phyloP scores from a whole-genome alignment of 139 green algal genomes.

The Coelastrella sp. region DNA sequence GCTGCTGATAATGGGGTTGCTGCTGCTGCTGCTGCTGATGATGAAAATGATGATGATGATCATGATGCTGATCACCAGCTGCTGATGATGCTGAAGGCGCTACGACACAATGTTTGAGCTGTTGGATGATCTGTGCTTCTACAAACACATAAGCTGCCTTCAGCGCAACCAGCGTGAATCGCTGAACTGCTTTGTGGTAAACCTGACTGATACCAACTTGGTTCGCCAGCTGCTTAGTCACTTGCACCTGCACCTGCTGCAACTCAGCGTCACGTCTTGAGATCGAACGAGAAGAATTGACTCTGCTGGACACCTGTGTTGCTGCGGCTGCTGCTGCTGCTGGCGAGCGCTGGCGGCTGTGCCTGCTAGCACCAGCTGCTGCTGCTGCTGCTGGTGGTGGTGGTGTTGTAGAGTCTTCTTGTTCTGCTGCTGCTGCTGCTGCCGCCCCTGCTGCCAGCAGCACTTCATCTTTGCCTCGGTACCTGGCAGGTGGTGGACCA shows the following conservation, averaged over 20 bases:
- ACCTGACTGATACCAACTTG: background rate
- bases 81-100: background rate
- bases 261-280: background rate
- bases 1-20: background rate
- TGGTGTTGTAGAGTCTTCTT: background rate
- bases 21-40: background rate
- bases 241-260: slow-evolving; percentile 10
- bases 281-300: background rate
- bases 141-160: background rate
- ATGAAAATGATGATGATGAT: background rate
- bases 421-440: background rate
- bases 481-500: background rate
- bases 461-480: slow-evolving; percentile 25
- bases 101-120: background rate
- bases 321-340: background rate
- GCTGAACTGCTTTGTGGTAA: slow-evolving; percentile 1
- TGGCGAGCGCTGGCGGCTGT: too few relatives aligned
- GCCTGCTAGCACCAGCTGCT: too few relatives aligned
- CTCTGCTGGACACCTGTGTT: background rate
- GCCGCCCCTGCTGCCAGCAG: slow-evolving; percentile 10
- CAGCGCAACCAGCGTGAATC: background rate
- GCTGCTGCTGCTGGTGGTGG: background rate
- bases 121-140: background rate
- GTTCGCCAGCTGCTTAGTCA: background rate
- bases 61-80: background rate